phyloP scores from a whole-genome alignment of 2,329 filamentous ascomycete species.

The Didymella lethalis region DNA sequence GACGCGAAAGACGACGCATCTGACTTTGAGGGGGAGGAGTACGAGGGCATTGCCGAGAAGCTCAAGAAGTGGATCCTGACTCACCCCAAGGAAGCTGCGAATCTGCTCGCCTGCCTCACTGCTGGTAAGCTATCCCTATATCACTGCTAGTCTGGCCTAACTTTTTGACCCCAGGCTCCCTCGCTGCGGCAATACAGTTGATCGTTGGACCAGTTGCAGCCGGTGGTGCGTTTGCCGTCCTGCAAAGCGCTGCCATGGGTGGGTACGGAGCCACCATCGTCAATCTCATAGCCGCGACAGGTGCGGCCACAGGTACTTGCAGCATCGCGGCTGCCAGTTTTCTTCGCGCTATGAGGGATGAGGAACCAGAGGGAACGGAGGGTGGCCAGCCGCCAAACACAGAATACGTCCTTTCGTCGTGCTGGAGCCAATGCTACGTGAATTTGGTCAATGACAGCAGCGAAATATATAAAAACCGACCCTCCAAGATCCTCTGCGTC shows the following conservation, averaged over 20 bases:
- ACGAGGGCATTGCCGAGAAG: background rate
- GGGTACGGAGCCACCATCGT: background rate
- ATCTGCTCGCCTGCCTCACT: background rate
- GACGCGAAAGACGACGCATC: too few species aligned
- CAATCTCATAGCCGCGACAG: background rate
- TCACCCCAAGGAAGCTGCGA: background rate
- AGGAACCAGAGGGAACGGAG: too few species aligned
- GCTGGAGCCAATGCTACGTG: too few species aligned
- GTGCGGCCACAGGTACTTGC: background rate
- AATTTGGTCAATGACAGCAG: too few species aligned
- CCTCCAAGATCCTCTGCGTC: too few species aligned
- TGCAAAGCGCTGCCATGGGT: background rate
- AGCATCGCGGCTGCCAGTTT: background rate
- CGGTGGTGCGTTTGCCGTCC: background rate
- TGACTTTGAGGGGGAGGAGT: background rate
- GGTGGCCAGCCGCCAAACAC: too few species aligned
- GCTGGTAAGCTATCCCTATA: background rate
- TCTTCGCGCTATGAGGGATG: background rate
- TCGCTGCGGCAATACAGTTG: background rate
- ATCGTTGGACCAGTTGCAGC: background rate
- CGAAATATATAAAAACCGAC: too few species aligned
- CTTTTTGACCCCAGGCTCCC: background rate
- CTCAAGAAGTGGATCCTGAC: background rate
- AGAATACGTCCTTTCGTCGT: too few species aligned
- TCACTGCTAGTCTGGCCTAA: background rate